A percentile compares a stretch with the other conserved stretches of the same genome.
Conservation (phyloP, 106 monocot genomes). For the Platanthera guangdongensis region DNA sequence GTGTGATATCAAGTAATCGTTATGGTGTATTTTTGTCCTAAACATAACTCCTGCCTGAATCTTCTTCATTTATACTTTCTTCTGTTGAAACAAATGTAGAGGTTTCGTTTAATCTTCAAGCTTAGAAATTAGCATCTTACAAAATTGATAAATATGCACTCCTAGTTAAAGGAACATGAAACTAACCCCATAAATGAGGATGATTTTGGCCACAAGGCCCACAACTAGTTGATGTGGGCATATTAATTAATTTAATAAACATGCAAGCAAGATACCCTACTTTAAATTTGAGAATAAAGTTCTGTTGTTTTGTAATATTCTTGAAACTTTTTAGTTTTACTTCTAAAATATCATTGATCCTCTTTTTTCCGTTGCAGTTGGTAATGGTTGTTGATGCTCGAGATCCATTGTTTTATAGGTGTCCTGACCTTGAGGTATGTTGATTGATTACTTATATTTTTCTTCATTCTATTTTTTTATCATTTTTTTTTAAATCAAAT, state of each 20-base stretch:
- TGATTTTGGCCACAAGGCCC: background rate
- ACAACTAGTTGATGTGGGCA: background rate
- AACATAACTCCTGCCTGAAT: no score
- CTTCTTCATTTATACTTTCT: no score
- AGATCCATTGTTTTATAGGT: constrained; percentile 90
- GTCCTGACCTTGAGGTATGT: constrained; percentile 95
- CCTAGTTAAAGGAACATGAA: background rate
- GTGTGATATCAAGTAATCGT: no score
- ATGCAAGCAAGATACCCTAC: background rate
- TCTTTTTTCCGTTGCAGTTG: constrained; percentile 35
- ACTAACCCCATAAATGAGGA: background rate
- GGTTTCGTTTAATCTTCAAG: no score
- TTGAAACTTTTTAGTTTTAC: background rate
- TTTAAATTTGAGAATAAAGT: background rate
- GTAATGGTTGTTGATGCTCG: constrained; percentile 99
- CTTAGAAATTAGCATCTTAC: no score
- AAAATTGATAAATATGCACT: background rate
- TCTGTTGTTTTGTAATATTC: background rate
- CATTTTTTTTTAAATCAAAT: background rate
- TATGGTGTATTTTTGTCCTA: no score
- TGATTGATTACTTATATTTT: background rate
- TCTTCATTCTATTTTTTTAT: background rate
- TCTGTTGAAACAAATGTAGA: no score
- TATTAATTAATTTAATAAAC: background rate
- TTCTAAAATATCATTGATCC: background rate